These are phyloP conservation scores for Venturia effusa DNA, from an alignment of 2,329 filamentous ascomycete species.

Conservation along the genomic window DNA sequence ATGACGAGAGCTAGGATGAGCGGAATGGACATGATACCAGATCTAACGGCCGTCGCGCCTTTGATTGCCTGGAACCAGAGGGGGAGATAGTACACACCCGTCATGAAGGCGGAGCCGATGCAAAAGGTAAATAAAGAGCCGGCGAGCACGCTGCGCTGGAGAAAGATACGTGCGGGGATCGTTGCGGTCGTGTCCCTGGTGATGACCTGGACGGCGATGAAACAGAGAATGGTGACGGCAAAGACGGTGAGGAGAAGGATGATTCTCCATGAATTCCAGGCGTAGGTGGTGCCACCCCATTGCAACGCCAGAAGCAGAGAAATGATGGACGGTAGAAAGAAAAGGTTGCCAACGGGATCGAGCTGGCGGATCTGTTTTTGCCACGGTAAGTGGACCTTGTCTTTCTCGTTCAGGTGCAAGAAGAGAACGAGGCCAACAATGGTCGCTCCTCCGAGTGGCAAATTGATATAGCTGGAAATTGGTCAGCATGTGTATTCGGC, in stretches of 20 bases:
- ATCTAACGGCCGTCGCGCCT: constrained; percentile 26
- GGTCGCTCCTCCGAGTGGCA: constrained; percentile 16
- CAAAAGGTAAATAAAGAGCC: constrained; percentile 10
- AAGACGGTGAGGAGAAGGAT: constrained; percentile 15
- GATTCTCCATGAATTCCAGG: constrained; percentile 14
- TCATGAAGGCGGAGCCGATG: neutral
- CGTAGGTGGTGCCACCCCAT: constrained; percentile 22
- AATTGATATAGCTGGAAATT: constrained; percentile 18
- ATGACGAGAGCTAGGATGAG: constrained; percentile 26
- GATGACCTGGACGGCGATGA: constrained; percentile 17
- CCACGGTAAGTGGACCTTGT: constrained; percentile 8
- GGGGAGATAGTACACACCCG: constrained; percentile 18
- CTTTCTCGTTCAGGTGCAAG: constrained; percentile 12
- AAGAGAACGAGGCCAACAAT: constrained; percentile 15
- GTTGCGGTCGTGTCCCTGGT: constrained; percentile 17
- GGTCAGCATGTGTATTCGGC: neutral
- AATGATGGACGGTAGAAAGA: constrained; percentile 24
- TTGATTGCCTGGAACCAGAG: constrained; percentile 36
- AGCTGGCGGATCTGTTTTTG: constrained; percentile 17
- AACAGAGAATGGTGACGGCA: constrained; percentile 11
- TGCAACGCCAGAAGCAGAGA: constrained; percentile 25
- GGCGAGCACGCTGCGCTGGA: constrained; percentile 7
- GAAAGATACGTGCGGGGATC: constrained; percentile 17
- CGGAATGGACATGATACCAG: constrained; percentile 25
- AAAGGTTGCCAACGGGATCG: constrained; percentile 24